Evolutionary conservation across 345 rosid species (phyloP).

Genomic region (Sisymbrium altissimum): DNA sequence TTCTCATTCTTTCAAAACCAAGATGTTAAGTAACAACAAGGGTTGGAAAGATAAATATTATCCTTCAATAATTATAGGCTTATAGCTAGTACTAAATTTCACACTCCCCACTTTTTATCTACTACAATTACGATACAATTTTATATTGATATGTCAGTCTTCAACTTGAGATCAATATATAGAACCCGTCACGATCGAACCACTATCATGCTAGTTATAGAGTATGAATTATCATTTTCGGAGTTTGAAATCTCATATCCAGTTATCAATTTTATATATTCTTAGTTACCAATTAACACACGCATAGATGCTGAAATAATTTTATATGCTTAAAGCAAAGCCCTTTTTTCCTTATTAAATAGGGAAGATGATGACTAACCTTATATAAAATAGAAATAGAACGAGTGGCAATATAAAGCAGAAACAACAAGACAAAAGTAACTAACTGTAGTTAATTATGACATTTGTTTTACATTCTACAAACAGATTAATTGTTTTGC

Average conservation of each 20-base stretch:
- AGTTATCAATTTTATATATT: not conserved
- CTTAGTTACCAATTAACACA: not conserved
- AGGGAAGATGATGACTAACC: too few relatives aligned
- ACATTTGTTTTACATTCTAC: not conserved
- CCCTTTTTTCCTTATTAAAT: not conserved
- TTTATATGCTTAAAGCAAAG: not conserved
- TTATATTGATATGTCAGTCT: not conserved
- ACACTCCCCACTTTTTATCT: not conserved
- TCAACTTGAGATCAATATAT: not conserved
- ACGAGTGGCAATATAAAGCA: not conserved
- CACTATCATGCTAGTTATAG: not conserved
- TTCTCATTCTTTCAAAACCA: not conserved
- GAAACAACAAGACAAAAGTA: not conserved
- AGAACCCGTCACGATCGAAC: not conserved
- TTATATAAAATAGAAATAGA: not conserved
- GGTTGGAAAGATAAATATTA: not conserved
- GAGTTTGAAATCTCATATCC: not conserved
- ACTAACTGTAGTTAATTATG: not conserved
- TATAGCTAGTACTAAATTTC: not conserved
- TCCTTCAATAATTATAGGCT: not conserved
- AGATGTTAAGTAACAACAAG: not conserved
- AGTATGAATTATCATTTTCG: not conserved
- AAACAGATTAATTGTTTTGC: not conserved
- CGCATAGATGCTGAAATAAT: not conserved
- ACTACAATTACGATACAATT: not conserved